Percentiles rank a stretch among this genome's conserved stretches.
phyloP scores from a whole-genome alignment of 2,329 filamentous ascomycete genomes.

The Talaromyces pinophilus region DNA sequence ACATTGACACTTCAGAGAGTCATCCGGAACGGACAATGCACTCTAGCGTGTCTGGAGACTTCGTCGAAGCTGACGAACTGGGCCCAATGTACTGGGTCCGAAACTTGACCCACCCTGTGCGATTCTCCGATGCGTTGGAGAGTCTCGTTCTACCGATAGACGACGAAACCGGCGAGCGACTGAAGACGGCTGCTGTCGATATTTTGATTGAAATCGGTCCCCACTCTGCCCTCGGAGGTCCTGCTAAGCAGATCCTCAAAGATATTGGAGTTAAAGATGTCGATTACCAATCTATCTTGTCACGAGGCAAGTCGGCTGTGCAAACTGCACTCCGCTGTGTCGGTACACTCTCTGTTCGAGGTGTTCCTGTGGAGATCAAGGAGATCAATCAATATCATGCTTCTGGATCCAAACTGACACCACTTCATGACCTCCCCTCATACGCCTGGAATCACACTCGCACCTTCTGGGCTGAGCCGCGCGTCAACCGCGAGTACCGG shows the following conservation, averaged over 20 bases:
- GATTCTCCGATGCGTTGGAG: not conserved
- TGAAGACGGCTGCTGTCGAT: not conserved
- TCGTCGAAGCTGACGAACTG: not conserved
- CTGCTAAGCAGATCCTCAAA: not conserved
- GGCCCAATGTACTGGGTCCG: not conserved
- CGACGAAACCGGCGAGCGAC: not conserved
- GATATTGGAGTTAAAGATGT: not conserved
- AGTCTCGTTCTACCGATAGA: not conserved
- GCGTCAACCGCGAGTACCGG: constrained; percentile 17
- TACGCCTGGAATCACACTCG: constrained; percentile 29
- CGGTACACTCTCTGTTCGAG: not conserved
- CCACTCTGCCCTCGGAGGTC: constrained; percentile 20
- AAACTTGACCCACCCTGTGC: not conserved
- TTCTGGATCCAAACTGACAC: not conserved
- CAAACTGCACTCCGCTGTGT: not conserved
- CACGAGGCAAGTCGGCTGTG: not conserved
- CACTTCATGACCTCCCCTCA: constrained; percentile 16
- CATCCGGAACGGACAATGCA: not conserved
- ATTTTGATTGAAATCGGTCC: constrained; percentile 18
- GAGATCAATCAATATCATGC: not conserved
- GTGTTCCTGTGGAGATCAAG: not conserved
- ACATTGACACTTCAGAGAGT: not conserved
- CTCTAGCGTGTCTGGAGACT: not conserved
- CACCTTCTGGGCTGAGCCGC: constrained; percentile 27
- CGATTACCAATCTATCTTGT: constrained; percentile 6